These are phyloP conservation scores for Venturia carpophila DNA, from an alignment of 2,329 filamentous ascomycete species.

Conservation along the genomic window DNA sequence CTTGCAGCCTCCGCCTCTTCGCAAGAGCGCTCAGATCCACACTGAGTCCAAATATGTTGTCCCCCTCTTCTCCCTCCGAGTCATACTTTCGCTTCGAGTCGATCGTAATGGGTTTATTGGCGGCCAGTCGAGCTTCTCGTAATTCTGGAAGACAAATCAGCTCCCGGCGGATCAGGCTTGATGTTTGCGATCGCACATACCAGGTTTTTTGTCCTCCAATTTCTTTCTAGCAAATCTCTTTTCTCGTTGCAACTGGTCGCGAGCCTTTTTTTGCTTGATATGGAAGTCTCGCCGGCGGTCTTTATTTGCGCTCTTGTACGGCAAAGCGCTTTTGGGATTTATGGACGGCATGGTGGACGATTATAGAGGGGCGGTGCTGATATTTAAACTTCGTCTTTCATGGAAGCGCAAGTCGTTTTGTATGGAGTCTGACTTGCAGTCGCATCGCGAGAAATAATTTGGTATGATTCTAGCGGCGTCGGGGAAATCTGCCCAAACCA, in stretches of 20 bases:
- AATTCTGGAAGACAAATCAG: conserved; percentile 53
- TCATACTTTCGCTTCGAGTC: conserved; percentile 91
- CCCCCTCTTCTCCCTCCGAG: conserved; percentile 46
- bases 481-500: background rate
- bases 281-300: conserved; percentile 68
- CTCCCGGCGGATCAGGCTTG: no score
- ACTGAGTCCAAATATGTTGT: conserved; percentile 36
- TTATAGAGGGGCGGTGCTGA: conserved; percentile 36
- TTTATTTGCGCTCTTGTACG: conserved; percentile 64
- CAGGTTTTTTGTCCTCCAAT: conserved; percentile 31
- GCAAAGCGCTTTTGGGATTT: conserved; percentile 39
- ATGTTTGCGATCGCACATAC: no score
- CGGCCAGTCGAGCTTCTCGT: conserved; percentile 62
- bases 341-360: conserved; percentile 37
- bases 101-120: conserved; percentile 72
- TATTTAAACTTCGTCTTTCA: background rate
- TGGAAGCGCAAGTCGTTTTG: conserved; percentile 1
- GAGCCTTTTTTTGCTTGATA: conserved; percentile 69
- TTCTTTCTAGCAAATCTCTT: conserved; percentile 65
- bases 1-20: conserved; percentile 38
- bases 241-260: conserved; percentile 66
- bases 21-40: conserved; percentile 39
- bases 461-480: background rate
- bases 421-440: background rate
- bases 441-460: conserved; percentile 3